Evolutionary conservation across 2,329 filamentous ascomycete species (phyloP).

Genomic region (Trichoderma afroharzianum): DNA sequence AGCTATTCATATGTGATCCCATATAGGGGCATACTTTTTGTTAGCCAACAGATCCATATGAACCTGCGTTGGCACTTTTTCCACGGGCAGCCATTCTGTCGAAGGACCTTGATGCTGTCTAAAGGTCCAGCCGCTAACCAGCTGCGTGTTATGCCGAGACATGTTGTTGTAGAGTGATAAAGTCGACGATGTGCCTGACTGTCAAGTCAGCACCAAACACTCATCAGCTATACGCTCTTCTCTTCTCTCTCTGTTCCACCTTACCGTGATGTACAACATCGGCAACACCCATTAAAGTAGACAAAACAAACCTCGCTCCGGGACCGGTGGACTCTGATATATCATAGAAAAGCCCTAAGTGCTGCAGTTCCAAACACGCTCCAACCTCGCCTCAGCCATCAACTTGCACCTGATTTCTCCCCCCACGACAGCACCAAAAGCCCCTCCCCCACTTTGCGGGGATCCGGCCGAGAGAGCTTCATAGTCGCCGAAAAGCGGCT

Average conservation of each 20-base stretch:
- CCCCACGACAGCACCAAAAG: slow-evolving; percentile 9
- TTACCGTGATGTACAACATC: neutral
- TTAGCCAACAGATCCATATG: slow-evolving; percentile 38
- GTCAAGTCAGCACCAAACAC: neutral
- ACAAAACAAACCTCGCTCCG: neutral
- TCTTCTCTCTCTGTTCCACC: neutral
- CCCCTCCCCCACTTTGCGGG: slow-evolving; percentile 18
- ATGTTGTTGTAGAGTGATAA: neutral
- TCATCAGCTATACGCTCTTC: neutral
- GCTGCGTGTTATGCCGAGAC: slow-evolving; percentile 5
- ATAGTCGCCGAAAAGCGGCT: slow-evolving; percentile 11
- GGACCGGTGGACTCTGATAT: neutral
- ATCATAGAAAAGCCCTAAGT: neutral
- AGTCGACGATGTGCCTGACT: neutral
- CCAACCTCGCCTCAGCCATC: neutral
- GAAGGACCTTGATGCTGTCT: slow-evolving; percentile 26
- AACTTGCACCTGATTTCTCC: neutral
- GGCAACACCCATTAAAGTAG: neutral
- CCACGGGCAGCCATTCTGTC: slow-evolving; percentile 33
- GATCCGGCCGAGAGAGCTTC: slow-evolving; percentile 24
- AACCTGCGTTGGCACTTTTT: slow-evolving; percentile 34
- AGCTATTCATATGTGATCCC: neutral
- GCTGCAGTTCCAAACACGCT: neutral
- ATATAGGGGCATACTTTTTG: slow-evolving; percentile 27
- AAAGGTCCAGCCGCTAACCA: slow-evolving; percentile 27